Evolutionary conservation across 164 flowering plant species (phyloP).

Genomic region (Annona squamosa): DNA sequence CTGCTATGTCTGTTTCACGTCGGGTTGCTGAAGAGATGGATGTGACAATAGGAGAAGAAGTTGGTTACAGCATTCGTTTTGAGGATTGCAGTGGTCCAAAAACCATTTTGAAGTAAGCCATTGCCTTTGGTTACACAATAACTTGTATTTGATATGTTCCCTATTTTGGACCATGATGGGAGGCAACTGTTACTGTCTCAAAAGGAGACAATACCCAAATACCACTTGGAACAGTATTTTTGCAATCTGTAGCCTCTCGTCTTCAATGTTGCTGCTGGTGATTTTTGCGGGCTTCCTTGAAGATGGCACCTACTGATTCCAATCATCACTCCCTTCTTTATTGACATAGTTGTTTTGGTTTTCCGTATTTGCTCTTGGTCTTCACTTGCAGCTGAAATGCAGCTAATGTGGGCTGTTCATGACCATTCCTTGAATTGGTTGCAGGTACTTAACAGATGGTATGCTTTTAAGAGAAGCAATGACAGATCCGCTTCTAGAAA

Average conservation of each 20-base stretch:
- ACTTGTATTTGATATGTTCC: not conserved
- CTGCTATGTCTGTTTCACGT: conserved; percentile 97
- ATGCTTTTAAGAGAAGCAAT: conserved; percentile 95
- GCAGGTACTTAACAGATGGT: conserved; percentile 90
- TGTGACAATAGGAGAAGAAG: conserved; percentile 95
- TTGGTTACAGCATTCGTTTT: conserved; percentile 97
- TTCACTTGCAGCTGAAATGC: conserved; percentile 1
- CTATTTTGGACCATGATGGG: not conserved
- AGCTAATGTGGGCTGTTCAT: conserved; percentile 33
- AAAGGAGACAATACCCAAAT: too few species aligned
- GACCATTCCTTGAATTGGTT: not conserved
- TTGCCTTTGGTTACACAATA: not conserved
- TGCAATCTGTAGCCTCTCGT: too few species aligned
- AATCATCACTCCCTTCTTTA: too few species aligned
- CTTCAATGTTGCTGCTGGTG: too few species aligned
- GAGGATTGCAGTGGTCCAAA: conserved; percentile 83
- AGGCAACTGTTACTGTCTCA: too few species aligned
- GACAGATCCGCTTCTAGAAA: conserved; percentile 84
- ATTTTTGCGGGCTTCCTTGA: too few species aligned
- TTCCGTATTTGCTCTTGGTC: not conserved
- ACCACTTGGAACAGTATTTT: too few species aligned
- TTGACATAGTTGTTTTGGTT: not conserved
- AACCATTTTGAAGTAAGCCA: conserved; percentile 76
- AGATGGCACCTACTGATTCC: not conserved
- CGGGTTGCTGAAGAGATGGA: conserved; percentile 99